Percentiles rank a stretch among this genome's conserved stretches.
Conservation (phyloP, 2,329 filamentous ascomycete species). For the Microcyclospora pomicola region DNA sequence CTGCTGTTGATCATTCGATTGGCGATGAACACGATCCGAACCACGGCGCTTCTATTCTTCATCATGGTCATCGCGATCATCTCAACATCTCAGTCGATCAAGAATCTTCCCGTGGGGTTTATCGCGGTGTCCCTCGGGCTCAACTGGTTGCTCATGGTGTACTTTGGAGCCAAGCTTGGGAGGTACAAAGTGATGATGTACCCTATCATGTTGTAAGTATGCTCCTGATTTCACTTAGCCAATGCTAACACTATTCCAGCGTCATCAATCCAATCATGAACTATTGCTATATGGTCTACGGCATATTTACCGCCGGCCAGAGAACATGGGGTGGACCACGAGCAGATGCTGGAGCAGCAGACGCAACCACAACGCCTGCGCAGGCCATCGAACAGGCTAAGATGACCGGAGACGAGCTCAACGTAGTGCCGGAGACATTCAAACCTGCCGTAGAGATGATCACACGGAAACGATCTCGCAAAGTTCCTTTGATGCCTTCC, state of each 20-base stretch:
- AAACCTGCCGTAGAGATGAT: slow-evolving; percentile 40
- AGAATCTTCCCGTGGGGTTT: slow-evolving; percentile 78
- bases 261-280: slow-evolving; percentile 93
- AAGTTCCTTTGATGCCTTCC: slow-evolving; percentile 55
- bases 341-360: slow-evolving; percentile 72
- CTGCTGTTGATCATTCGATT: slow-evolving; percentile 75
- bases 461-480: slow-evolving; percentile 21
- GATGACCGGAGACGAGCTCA: slow-evolving; percentile 70
- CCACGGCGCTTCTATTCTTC: slow-evolving; percentile 85
- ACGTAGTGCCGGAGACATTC: slow-evolving; percentile 80
- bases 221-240: too few relatives aligned
- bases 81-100: slow-evolving; percentile 65
- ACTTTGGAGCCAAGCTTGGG: slow-evolving; percentile 76
- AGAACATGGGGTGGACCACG: slow-evolving; percentile 91
- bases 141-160: slow-evolving; percentile 92
- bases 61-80: slow-evolving; percentile 79
- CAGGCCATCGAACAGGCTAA: slow-evolving; percentile 75
- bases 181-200: slow-evolving; percentile 93
- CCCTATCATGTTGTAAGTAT: slow-evolving; percentile 65
- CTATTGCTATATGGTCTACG: slow-evolving; percentile 96
- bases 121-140: slow-evolving; percentile 83
- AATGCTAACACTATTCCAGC: slow-evolving; percentile 2
- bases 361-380: slow-evolving; percentile 59
- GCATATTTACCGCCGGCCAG: slow-evolving; percentile 86
- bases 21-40: slow-evolving; percentile 92